Evolutionary conservation across 371 early-diverging fungal genomes (phyloP), one percentile per base, ranked within the genome.

Genomic region (Mucor velutinosus): DNA sequence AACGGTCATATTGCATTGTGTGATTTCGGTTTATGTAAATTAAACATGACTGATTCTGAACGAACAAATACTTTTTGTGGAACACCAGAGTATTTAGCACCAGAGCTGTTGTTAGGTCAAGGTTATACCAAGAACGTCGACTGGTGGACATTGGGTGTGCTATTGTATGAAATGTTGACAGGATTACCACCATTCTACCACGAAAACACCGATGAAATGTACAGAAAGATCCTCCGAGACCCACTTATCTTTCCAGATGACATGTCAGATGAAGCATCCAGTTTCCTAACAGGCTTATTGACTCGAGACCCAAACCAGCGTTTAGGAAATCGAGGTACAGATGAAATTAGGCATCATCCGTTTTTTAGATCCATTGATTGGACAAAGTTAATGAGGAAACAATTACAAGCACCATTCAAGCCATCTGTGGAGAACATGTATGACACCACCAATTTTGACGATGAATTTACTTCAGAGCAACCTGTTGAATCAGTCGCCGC

Each of bases 41-140:
- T 94, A 32, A 92, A 95, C 78, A 93, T 99, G 88, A 96, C 93
- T 19, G 97, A 96, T 64, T 93, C 94, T 67, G 90, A 93, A 51
- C 90, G 89, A 11, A 99, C 99, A 47, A 93, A 90, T 75, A 99
- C 99, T 0, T 97, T 99, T 80, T 99, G 98, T 77, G 99, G 99
- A 35, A 99, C 99, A 25, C 99, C 99, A 12, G 99, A 99, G 78
- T 99, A 97, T 77, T 92, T 99, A 75, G 99, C 99, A 8, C 99
- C 99, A 4, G 99, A 99, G 75, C 74, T 99, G 33, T 79, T 99
- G 25, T 70, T 91, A 27, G 95, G 94, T 32, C 88, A 96, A 66
- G 97, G 96, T 57, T 99, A 99, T 84, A 96, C 97, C 19, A 95
- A 93, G 75, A 82, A 87, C 3, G 97, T 96, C 6, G 99, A 99